A percentile compares a stretch with the other conserved stretches of the same genome.
These are phyloP conservation scores for Pythium biforme DNA, from an alignment of 352 stramenopile genomes.

Conservation along the genomic window DNA sequence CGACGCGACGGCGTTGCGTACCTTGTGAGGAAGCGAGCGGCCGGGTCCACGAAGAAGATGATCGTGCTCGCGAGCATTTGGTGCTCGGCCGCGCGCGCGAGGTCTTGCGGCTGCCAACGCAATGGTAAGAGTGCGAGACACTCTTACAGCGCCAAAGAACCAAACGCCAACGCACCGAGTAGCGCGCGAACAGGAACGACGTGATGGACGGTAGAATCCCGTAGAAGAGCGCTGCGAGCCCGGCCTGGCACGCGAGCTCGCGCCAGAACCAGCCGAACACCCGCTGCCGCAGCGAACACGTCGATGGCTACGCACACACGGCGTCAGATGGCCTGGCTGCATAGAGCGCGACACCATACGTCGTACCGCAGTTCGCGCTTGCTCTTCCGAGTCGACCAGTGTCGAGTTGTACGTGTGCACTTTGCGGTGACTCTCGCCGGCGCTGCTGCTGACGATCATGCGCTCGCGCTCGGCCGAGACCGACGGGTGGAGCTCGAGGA, in stretches of 20 bases:
- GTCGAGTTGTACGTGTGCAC: constrained; percentile 24
- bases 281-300: constrained; percentile 23
- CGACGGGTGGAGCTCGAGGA: constrained; percentile 44
- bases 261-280: constrained; percentile 38
- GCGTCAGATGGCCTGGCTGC: too few species aligned
- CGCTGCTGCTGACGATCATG: constrained; percentile 4
- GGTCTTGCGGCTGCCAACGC: constrained; percentile 25
- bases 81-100: constrained; percentile 33
- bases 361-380: not conserved
- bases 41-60: constrained; percentile 51
- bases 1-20: constrained; percentile 7
- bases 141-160: too few species aligned
- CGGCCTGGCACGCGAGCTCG: constrained; percentile 47
- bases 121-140: too few species aligned
- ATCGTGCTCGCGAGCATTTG: constrained; percentile 51
- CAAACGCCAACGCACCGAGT: constrained; percentile 36
- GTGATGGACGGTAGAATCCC: constrained; percentile 62
- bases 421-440: constrained; percentile 7
- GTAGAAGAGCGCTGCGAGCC: constrained; percentile 60
- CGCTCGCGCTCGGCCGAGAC: constrained; percentile 4
- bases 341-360: not conserved
- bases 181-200: constrained; percentile 68
- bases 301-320: constrained; percentile 12
- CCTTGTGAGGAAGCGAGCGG: constrained; percentile 41
- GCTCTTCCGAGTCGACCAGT: constrained; percentile 17